Base-by-base conservation (phyloP, 1,139 yeast genomes). In the Taphrina wiesneri region DNA sequence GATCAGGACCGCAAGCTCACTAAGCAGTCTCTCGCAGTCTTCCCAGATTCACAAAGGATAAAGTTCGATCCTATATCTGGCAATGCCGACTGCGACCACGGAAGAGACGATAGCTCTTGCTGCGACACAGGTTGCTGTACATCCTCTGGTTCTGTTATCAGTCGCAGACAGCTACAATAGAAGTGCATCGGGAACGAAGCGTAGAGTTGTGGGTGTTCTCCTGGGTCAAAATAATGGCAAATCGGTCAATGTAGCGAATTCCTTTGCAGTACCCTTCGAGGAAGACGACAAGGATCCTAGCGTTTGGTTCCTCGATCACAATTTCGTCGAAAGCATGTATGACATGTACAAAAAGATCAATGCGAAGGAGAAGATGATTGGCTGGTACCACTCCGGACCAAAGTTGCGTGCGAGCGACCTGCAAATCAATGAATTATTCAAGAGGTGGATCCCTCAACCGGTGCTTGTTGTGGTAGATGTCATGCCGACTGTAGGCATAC, bases 361-460 rank as follows among this genome's bases (percentile, higher is more conserved):
- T 79, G 99, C 99, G 30, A 90, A 90, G 78, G 99, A 95, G 76
- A 89, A 86, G 76, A 82, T 95, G 68, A 86, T 95, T 76, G 99
- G 99, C 11, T 95, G 99, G 99, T 95, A 95, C 75, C 99, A 95
- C 76, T 87, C 96, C 19, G 99, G 99, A 0, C 98, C 98, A 15
- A 91, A 92, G 77, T 83, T 95, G 72, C 86, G 85, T 73, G 84
- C 93, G 1, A 87, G 96, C 19, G 99, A 95, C 76, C 81, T 93
- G 71, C 90, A 88, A 75, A 93, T 95, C 74, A 93, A 92, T 74
- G 97, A 93, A 71, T 77, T 87, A 62, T 91, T 95, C 79, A 92
- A 88, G 77, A 87, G 85, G 72, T 93, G 91, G 76, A 86, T 93
- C 0, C 78, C 86, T 13, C 86, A 88, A 70, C 99, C 99, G 2